Percentiles rank a stretch among this genome's conserved stretches.
These are phyloP conservation scores for Sordaria brevicollis DNA, from an alignment of 495 filamentous ascomycete species.

Conservation along the genomic window DNA sequence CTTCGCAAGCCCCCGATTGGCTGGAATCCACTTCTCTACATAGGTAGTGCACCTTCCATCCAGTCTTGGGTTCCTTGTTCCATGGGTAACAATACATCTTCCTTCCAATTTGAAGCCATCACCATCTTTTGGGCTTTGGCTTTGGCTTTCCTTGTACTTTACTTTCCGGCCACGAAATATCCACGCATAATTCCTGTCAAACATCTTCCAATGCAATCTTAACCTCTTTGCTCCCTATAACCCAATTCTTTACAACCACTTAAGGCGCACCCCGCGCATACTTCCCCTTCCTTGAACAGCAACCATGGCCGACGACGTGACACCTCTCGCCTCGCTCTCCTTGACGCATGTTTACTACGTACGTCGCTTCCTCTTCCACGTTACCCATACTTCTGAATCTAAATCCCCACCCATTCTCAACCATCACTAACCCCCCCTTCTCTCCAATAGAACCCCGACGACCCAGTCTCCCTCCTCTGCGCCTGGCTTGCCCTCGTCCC, in stretches of 20 bases:
- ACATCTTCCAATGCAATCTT: neutral
- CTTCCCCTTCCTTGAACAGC: neutral
- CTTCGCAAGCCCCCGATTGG: neutral
- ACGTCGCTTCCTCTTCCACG: conserved; percentile 12
- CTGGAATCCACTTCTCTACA: neutral
- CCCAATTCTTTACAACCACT: neutral
- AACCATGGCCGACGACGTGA: conserved; percentile 47
- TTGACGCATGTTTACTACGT: conserved; percentile 97
- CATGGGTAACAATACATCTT: neutral
- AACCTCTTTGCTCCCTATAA: neutral
- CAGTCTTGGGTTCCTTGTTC: neutral
- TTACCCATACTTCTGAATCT: no score
- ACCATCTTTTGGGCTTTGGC: neutral
- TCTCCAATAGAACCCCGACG: conserved; percentile 64
- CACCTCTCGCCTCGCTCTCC: conserved; percentile 76
- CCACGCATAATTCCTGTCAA: neutral
- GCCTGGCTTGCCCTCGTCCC: conserved; percentile 91
- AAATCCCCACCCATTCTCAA: conserved; percentile 6
- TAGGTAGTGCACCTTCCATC: neutral
- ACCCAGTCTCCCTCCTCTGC: conserved; percentile 74
- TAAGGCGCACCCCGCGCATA: neutral
- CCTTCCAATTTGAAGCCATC: neutral
- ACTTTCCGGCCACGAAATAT: neutral
- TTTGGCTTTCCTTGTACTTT: neutral
- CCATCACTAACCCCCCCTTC: conserved; percentile 3